Evolutionary conservation across 163 green algal genomes (phyloP).

Genomic region (Volvox carteri): DNA sequence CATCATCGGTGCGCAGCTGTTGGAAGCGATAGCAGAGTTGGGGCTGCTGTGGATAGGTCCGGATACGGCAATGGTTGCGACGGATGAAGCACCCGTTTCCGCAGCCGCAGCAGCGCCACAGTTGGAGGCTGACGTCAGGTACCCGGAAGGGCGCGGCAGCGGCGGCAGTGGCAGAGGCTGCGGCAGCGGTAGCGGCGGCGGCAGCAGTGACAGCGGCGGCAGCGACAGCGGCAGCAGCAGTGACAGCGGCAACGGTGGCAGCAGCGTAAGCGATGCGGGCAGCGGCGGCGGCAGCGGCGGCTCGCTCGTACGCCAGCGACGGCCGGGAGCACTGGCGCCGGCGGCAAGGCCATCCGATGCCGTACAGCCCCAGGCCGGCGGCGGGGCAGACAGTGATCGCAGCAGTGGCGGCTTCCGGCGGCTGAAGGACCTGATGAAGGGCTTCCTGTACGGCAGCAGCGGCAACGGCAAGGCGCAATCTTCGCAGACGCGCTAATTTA

Average conservation of each 20-base stretch:
- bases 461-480: not conserved
- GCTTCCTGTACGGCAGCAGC: not conserved
- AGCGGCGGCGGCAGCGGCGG: not conserved
- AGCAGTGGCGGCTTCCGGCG: not conserved
- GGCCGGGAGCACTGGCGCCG: too few relatives aligned
- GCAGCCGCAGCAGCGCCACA: too few relatives aligned
- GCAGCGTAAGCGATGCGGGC: not conserved
- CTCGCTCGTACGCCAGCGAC: too few relatives aligned
- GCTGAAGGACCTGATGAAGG: slow-evolving; percentile 5
- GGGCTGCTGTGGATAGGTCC: too few relatives aligned
- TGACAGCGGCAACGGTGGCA: not conserved
- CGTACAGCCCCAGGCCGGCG: too few relatives aligned
- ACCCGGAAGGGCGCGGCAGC: too few relatives aligned
- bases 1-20: not conserved
- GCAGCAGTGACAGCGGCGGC: not conserved
- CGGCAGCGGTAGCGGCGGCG: not conserved
- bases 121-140: too few relatives aligned
- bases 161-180: too few relatives aligned
- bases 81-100: too few relatives aligned
- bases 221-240: not conserved
- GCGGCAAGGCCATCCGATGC: too few relatives aligned
- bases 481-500: not conserved
- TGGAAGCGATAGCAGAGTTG: not conserved
- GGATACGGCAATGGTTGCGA: too few relatives aligned
- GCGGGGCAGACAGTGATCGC: not conserved